Evolutionary conservation across 495 filamentous ascomycete genomes (phyloP).

Genomic region (Penicillium alfredii): DNA sequence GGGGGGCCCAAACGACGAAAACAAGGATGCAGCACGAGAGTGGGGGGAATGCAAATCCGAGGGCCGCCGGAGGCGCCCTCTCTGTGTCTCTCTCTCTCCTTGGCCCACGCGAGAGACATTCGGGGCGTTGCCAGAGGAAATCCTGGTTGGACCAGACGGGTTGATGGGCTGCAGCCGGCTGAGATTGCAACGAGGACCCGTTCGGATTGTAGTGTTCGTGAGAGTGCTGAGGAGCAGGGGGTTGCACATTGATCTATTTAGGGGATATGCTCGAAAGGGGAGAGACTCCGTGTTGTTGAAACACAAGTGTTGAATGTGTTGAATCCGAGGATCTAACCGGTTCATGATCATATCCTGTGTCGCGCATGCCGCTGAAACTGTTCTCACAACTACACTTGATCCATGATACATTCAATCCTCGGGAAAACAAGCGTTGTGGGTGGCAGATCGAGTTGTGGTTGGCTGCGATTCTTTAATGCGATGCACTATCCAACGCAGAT

Average conservation of each 20-base stretch:
- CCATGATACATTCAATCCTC: too few species aligned
- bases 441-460: constrained; percentile 11
- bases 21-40: constrained; percentile 17
- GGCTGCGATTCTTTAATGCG: constrained; percentile 6
- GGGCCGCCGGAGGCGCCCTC: constrained; percentile 10
- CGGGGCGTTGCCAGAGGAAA: constrained; percentile 2
- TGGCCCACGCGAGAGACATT: constrained; percentile 21
- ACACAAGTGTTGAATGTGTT: too few species aligned
- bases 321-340: too few species aligned
- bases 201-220: constrained; percentile 5
- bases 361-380: too few species aligned
- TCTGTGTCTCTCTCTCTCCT: too few species aligned
- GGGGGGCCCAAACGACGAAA: constrained; percentile 15
- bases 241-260: too few species aligned
- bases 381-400: too few species aligned
- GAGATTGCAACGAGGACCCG: constrained; percentile 14
- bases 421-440: constrained; percentile 15
- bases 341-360: too few species aligned
- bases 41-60: constrained; percentile 14
- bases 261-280: not conserved
- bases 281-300: not conserved
- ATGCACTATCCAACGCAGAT: constrained; percentile 9
- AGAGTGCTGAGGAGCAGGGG: not conserved
- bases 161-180: constrained; percentile 19
- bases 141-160: constrained; percentile 16